Percentiles rank a stretch among this genome's conserved stretches.
phyloP scores from a whole-genome alignment of 1,284 basidiomycete genomes.

The Gymnopus androsaceus region DNA sequence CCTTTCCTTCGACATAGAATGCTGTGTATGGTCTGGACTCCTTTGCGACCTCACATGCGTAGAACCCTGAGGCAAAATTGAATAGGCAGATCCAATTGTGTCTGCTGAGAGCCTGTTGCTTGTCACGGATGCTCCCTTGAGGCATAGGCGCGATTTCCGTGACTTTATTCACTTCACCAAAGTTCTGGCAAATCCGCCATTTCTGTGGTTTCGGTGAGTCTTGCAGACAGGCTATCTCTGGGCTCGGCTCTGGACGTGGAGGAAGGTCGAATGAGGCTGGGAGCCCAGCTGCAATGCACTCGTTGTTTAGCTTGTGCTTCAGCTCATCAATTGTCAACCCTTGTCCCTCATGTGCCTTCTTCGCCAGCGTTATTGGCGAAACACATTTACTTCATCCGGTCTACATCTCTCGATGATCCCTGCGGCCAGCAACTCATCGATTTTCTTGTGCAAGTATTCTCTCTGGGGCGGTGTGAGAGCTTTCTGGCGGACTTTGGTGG shows the following conservation, averaged over 20 bases:
- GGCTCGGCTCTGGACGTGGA: conserved; percentile 6
- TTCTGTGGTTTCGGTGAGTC: conserved; percentile 21
- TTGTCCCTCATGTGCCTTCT: conserved; percentile 30
- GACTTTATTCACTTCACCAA: conserved; percentile 34
- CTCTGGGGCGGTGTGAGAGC: conserved; percentile 32
- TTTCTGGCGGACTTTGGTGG: conserved; percentile 26
- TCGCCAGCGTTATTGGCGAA: conserved; percentile 30
- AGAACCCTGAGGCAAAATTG: conserved; percentile 41
- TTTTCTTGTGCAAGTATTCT: conserved; percentile 27
- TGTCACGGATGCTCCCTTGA: conserved; percentile 36
- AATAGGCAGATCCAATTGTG: conserved; percentile 33
- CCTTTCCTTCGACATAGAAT: conserved; percentile 41
- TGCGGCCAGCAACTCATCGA: conserved; percentile 33
- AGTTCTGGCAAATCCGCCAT: conserved; percentile 41
- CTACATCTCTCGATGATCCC: conserved; percentile 29
- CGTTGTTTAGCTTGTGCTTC: conserved; percentile 28
- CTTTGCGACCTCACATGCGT: conserved; percentile 30
- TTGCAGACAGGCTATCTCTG: background rate
- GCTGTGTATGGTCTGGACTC: conserved; percentile 34
- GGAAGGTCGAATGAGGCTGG: conserved; percentile 18
- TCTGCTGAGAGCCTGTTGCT: conserved; percentile 34
- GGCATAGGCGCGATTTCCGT: conserved; percentile 36
- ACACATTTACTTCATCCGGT: conserved; percentile 31
- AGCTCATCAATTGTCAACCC: conserved; percentile 32
- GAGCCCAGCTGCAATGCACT: conserved; percentile 28